A percentile compares a stretch with the other conserved stretches of the same genome.
Conservation (phyloP, 306 rosid species). For the Malus sieversii region DNA sequence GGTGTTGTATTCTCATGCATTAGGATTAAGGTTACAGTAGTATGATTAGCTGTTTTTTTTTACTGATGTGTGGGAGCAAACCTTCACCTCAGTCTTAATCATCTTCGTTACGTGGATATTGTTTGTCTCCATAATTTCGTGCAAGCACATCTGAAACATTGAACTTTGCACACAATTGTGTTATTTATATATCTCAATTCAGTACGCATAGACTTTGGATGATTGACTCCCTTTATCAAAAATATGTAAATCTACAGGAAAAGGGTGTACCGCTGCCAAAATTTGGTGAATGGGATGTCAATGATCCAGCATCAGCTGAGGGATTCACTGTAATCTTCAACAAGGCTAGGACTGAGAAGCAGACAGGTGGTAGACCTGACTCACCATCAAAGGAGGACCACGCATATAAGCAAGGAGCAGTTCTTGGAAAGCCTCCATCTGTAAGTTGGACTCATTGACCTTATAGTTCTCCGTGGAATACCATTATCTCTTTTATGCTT, state of each 20-base stretch:
- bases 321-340: constrained; percentile 75
- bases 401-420: constrained; percentile 35
- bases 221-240: background rate
- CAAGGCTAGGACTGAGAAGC: constrained; percentile 69
- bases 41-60: background rate
- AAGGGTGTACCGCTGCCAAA: constrained; percentile 56
- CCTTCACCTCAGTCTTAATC: background rate
- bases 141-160: background rate
- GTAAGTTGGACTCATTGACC: constrained; percentile 26
- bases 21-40: background rate
- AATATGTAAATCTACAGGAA: constrained; percentile 27
- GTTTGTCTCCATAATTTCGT: background rate
- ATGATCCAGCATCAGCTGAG: constrained; percentile 71
- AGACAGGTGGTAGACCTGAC: constrained; percentile 36
- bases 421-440: constrained; percentile 56
- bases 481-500: background rate
- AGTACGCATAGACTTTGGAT: background rate
- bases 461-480: background rate
- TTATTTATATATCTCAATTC: background rate
- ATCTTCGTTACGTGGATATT: background rate
- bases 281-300: constrained; percentile 89
- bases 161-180: background rate
- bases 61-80: background rate
- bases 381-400: constrained; percentile 45
- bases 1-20: background rate